These are phyloP conservation scores for Dendrobium chrysotoxum DNA, from an alignment of 106 monocot genomes.

Conservation along the genomic window DNA sequence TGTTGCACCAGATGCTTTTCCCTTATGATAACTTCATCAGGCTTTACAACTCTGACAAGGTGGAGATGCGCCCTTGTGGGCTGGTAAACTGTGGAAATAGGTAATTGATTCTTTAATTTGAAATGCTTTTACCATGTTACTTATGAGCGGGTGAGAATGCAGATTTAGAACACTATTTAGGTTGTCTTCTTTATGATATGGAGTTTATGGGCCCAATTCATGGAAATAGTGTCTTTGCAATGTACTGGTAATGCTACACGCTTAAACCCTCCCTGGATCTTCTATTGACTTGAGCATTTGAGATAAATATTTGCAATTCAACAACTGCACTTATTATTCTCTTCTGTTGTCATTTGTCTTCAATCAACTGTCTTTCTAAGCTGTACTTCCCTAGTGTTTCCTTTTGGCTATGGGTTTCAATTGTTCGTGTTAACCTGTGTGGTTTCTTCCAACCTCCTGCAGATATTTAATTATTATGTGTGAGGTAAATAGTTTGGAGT, in stretches of 20 bases:
- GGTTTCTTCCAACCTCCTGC: not conserved
- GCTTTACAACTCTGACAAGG: constrained; percentile 62
- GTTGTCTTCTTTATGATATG: not conserved
- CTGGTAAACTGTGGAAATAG: constrained; percentile 89
- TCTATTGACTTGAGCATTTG: not conserved
- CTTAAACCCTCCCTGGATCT: not conserved
- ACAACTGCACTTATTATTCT: not conserved
- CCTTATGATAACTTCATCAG: constrained; percentile 72
- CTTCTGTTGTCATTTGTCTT: not conserved
- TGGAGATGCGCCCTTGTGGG: constrained; percentile 74
- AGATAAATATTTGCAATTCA: not conserved
- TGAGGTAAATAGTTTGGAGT: not conserved
- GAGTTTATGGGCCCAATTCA: not conserved
- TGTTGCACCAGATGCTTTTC: constrained; percentile 55
- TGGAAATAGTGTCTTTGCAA: not conserved
- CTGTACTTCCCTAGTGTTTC: not conserved
- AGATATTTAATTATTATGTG: not conserved
- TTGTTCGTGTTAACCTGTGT: not conserved
- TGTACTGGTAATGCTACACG: not conserved
- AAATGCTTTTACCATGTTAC: not conserved
- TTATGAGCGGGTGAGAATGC: not conserved
- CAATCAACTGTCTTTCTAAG: not conserved
- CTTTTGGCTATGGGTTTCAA: not conserved
- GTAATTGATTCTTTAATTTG: constrained; percentile 25
- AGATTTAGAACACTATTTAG: not conserved